A percentile compares a stretch with the other conserved stretches of the same genome.
These are phyloP conservation scores for Ophiostoma triangulosporum DNA, from an alignment of 2,329 filamentous ascomycete genomes.

Conservation along the genomic window DNA sequence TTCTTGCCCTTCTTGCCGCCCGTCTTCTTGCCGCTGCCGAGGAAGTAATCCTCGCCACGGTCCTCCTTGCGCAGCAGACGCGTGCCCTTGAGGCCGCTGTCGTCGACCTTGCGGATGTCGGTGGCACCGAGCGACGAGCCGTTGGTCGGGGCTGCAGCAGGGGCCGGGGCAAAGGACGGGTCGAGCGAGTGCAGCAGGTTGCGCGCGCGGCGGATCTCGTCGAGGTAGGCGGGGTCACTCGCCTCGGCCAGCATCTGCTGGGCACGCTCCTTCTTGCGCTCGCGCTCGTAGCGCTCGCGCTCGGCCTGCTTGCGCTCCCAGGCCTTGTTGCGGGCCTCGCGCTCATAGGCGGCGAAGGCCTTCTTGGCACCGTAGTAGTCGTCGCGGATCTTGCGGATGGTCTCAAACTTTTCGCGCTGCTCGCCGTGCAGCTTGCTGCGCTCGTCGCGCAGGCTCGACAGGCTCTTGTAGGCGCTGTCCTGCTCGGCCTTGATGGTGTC, in stretches of 20 bases:
- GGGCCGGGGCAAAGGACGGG: conserved; percentile 42
- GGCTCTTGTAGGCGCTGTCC: conserved; percentile 77
- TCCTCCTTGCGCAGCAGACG: conserved; percentile 76
- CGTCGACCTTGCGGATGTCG: conserved; percentile 72
- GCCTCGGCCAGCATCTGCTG: conserved; percentile 68
- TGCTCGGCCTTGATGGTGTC: conserved; percentile 85
- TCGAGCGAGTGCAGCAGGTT: conserved; percentile 86
- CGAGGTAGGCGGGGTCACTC: conserved; percentile 74
- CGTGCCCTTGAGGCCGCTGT: conserved; percentile 71
- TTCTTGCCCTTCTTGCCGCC: conserved; percentile 64
- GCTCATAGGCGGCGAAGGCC: conserved; percentile 73
- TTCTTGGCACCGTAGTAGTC: conserved; percentile 71
- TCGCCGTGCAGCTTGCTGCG: conserved; percentile 69
- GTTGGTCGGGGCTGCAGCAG: conserved; percentile 31
- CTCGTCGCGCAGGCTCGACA: conserved; percentile 75
- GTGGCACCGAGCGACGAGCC: conserved; percentile 62
- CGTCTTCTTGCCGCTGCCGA: conserved; percentile 60
- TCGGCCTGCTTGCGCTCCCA: conserved; percentile 72
- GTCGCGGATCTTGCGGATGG: conserved; percentile 79
- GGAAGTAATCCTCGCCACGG: conserved; percentile 74
- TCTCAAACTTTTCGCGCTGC: conserved; percentile 74
- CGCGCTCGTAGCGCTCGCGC: conserved; percentile 57
- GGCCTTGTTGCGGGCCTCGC: conserved; percentile 61
- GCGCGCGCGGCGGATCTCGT: conserved; percentile 83
- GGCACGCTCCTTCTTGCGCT: conserved; percentile 63